phyloP scores from a whole-genome alignment of 345 rosid species.

The Linum tenue region DNA sequence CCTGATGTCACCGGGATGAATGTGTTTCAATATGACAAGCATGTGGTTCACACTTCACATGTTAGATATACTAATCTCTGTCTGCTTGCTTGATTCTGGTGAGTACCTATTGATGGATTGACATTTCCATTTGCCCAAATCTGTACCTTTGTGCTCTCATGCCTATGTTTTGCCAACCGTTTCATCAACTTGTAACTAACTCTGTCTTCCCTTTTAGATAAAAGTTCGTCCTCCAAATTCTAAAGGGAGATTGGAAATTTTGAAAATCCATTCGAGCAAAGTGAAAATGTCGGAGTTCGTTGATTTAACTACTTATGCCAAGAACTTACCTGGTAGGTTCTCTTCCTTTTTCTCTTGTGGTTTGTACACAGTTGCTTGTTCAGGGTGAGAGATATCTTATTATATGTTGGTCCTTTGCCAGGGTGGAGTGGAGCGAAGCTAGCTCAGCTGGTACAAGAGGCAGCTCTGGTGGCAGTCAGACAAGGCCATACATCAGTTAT shows the following conservation, averaged over 20 bases:
- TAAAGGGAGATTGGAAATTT: conserved; percentile 65
- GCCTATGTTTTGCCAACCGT: neutral
- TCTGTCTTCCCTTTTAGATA: conserved; percentile 38
- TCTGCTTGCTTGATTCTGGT: no score
- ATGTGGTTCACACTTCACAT: no score
- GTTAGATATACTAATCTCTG: no score
- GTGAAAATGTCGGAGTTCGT: conserved; percentile 92
- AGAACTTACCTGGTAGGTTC: conserved; percentile 71
- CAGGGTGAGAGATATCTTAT: conserved; percentile 10
- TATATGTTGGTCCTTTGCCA: conserved; percentile 19
- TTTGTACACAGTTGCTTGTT: conserved; percentile 11
- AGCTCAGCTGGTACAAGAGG: conserved; percentile 88
- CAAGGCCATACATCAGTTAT: conserved; percentile 62
- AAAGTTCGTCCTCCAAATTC: conserved; percentile 90
- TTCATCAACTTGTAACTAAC: neutral
- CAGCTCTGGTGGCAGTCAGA: conserved; percentile 93
- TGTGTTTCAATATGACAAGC: no score
- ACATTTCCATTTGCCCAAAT: neutral
- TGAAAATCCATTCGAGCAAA: conserved; percentile 84
- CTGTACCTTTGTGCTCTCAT: neutral
- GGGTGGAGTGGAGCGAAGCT: conserved; percentile 93
- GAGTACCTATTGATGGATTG: neutral
- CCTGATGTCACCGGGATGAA: no score
- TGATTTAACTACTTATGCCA: conserved; percentile 70
- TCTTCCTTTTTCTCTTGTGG: conserved; percentile 6